Evolutionary conservation across 805 yeast species (phyloP), one percentile per base, ranked within the genome.

Genomic region (Kluyveromyces siamensis): DNA sequence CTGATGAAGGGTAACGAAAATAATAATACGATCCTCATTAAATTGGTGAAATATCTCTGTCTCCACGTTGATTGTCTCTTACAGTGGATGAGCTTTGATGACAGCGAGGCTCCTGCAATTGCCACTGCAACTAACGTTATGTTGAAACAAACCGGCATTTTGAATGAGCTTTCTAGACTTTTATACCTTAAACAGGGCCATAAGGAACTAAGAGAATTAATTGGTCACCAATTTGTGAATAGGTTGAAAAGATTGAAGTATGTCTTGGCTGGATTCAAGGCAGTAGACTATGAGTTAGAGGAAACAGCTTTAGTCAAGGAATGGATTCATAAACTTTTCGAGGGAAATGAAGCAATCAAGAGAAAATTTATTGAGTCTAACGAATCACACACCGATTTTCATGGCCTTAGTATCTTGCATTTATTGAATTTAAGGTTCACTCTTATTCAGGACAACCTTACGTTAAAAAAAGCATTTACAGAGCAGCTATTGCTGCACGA

Each of bases 401-500:
- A 39, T 13, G 48, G 44, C 14, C 49, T 60, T 8, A 59, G 49
- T 19, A 30, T 80, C 21, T 67, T 79, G 43, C 72, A 76, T 43
- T 74, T 80, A 2, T 70, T 77, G 64, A 81, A 80, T 56, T 65
- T 82, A 45, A 71, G 74, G 51, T 68, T 72, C 37, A 81, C 83
- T 58, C 63, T 82, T 39, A 74, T 74, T 50, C 78, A 75, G 54
- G 72, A 81, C 16, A 79, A 80, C 58, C 71, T 78, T 59, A 68
- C 81, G 0, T 83, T 83, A 66, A 80, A 76, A 52, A 83, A 82
- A 63, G 65, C 72, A 30, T 80, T 74, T 58, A 78, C 76, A 47
- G 87, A 84, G 59, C 87, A 83, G 54, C 67, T 80, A 44, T 69
- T 84, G 66, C 81, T 84, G 72, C 77, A 80, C 44, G 72, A 75